These are phyloP conservation scores for Dimocarpus longan DNA, from an alignment of 345 rosid genomes.

Conservation along the genomic window DNA sequence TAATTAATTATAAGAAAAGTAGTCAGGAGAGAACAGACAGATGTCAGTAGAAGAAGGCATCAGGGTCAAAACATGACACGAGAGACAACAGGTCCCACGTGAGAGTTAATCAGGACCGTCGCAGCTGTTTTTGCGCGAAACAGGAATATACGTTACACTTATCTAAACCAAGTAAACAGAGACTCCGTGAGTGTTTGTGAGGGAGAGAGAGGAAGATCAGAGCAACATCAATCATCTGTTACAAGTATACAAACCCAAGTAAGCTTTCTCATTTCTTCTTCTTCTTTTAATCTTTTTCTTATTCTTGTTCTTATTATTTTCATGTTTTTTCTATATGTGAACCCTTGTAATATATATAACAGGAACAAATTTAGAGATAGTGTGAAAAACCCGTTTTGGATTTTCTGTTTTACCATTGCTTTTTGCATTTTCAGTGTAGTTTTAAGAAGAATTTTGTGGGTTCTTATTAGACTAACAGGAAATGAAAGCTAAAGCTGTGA, in stretches of 20 bases:
- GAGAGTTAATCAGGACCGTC: neutral
- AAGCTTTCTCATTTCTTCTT: neutral
- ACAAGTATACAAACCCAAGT: neutral
- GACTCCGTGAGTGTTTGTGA: too few relatives aligned
- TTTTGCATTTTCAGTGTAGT: neutral
- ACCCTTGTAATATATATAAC: too few relatives aligned
- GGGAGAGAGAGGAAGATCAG: neutral
- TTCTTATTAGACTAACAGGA: neutral
- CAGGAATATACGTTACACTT: neutral
- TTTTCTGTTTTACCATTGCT: neutral
- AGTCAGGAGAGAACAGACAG: neutral
- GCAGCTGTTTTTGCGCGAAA: neutral
- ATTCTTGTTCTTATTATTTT: neutral
- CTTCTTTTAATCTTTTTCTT: neutral
- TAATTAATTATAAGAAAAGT: too few relatives aligned
- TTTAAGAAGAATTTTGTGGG: neutral
- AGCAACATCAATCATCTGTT: neutral
- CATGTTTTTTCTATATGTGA: neutral
- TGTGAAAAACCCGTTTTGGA: neutral
- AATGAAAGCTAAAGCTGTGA: neutral
- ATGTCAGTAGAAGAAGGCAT: neutral
- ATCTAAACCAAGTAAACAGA: neutral
- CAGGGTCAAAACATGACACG: neutral
- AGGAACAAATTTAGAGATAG: too few relatives aligned
- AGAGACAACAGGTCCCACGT: neutral